Base-by-base conservation (phyloP, 371 early-diverging fungal genomes). In the Zopfochytrium polystomum region DNA sequence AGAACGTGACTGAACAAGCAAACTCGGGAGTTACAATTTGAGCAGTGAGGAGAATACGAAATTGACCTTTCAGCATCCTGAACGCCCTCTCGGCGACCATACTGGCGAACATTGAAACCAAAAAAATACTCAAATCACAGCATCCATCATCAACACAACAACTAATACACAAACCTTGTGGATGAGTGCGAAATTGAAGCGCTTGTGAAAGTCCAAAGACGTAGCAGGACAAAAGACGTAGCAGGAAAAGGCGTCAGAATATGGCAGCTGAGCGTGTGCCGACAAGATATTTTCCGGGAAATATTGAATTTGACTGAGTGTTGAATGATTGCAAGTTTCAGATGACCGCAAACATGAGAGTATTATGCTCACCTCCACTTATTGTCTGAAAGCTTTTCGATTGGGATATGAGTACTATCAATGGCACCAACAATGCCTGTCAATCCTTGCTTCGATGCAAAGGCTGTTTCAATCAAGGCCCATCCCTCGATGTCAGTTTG, bases 11-110 rank as follows among this genome's bases (percentile, higher is more conserved):
- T 18, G 29, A 15, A 18, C 46, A 13, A 9, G 57, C 57, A 44
- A 23, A 47, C 47, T 46, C 31, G 2, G 57, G 57, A 30, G 46
- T 18, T 11, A 47, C 44, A 32, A n/a, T 20, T 46, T 45, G 44
- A 0, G 44, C 15, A 6, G 46, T 32, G 15, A 57, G 30, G 11
- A 57, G 47, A 47, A 57, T 57, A 7, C 57, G 20, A 48, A 48
- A 45, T 0, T 47, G 4, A 22, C 32, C 20, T 25, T 57, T 57
- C 15, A 54, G 15, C 38, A 54, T 54, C 38, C 55, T 42, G 29
- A 54, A 54, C 1, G 55, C 29, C 22, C 46, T 1, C 7, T 57
- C 57, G 42, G 46, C 57, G 23, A 57, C 57, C 29, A 44, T 57
- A 23, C 46, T 42, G n/a, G 11, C n/a, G 11, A 42, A n/a, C n/a